A percentile compares a stretch with the other conserved stretches of the same genome.
phyloP scores from a whole-genome alignment of 352 stramenopile genomes.

The Thraustochytrium striatum region DNA sequence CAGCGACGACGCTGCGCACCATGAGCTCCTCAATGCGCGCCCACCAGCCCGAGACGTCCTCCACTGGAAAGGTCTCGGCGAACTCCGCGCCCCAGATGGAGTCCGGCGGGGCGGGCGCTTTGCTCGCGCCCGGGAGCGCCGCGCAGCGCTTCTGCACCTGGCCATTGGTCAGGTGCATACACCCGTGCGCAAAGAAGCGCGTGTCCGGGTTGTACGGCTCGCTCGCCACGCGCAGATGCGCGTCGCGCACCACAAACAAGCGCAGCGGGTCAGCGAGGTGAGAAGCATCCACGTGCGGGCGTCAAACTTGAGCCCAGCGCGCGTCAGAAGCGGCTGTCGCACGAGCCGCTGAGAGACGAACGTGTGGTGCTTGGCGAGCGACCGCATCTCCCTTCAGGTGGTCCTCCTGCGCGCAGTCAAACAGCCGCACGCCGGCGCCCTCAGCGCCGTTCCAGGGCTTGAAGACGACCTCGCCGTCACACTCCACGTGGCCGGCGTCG shows the following conservation, averaged over 20 bases:
- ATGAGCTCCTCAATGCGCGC: background rate
- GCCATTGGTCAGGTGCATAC: background rate
- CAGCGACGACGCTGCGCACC: background rate
- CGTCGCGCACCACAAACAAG: background rate
- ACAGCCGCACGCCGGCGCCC: background rate
- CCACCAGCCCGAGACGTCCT: background rate
- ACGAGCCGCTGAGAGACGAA: background rate
- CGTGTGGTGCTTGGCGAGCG: background rate
- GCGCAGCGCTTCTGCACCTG: background rate
- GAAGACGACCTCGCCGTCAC: background rate
- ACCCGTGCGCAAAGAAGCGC: background rate
- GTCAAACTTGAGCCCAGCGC: background rate
- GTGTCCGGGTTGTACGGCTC: background rate
- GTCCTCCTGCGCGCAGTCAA: background rate
- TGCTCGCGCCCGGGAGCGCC: too few relatives aligned
- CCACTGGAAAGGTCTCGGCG: background rate
- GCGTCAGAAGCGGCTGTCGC: background rate
- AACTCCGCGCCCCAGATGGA: background rate
- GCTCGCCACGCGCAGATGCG: background rate
- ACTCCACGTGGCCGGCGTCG: background rate
- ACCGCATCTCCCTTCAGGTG: background rate
- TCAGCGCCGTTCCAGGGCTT: background rate
- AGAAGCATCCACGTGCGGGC: background rate
- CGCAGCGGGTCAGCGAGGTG: background rate
- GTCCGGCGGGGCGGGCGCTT: background rate